phyloP scores from a whole-genome alignment of 1,139 yeast genomes.

The Debaryomyces robertsiae region DNA sequence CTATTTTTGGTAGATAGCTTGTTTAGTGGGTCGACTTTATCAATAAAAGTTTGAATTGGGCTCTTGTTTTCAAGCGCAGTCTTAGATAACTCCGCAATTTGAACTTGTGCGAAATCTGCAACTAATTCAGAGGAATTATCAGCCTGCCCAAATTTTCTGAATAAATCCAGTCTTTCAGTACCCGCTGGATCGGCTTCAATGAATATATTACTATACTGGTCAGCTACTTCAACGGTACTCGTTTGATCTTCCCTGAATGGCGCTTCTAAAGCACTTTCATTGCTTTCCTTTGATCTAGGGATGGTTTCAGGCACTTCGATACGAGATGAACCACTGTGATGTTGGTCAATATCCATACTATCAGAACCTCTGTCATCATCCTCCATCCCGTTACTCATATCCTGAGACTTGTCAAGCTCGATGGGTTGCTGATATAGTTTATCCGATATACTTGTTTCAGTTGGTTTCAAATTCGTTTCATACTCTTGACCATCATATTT shows the following conservation, averaged over 20 bases:
- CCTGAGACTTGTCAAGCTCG: no score
- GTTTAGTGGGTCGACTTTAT: conserved; percentile 45
- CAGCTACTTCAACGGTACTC: background rate
- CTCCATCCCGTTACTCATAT: no score
- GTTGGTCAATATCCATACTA: conserved; percentile 13
- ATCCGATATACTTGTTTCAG: conserved; percentile 9
- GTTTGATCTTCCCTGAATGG: background rate
- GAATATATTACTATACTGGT: conserved; percentile 14
- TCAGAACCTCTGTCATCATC: conserved; percentile 9
- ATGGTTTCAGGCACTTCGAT: conserved; percentile 12
- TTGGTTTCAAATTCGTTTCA: background rate
- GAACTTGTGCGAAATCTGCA: conserved; percentile 44
- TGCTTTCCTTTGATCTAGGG: background rate
- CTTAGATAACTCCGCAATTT: conserved; percentile 26
- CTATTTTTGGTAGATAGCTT: conserved; percentile 36
- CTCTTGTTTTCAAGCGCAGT: conserved; percentile 14
- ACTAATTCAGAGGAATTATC: conserved; percentile 31
- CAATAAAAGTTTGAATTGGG: conserved; percentile 38
- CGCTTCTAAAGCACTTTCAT: background rate
- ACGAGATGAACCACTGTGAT: conserved; percentile 11
- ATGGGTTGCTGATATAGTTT: no score
- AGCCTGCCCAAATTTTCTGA: conserved; percentile 20
- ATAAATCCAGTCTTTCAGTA: conserved; percentile 17
- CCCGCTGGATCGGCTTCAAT: background rate
- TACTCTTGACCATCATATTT: conserved; percentile 5